Percentiles rank a stretch among this genome's conserved stretches.
These are phyloP conservation scores for Saksenaea vasiformis DNA, from an alignment of 371 early-diverging fungal genomes.

Conservation along the genomic window DNA sequence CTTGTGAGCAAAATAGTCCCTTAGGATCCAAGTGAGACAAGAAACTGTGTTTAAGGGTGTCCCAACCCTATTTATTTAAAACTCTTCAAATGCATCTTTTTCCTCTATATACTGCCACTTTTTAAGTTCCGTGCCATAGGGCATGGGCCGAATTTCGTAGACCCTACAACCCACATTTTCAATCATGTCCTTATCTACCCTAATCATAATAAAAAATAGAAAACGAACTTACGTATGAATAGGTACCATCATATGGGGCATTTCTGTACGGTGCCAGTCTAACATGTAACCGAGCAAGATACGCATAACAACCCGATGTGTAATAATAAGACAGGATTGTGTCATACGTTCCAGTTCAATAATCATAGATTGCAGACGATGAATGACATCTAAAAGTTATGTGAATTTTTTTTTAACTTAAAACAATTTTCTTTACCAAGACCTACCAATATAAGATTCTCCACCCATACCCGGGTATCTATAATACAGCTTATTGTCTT, in stretches of 20 bases:
- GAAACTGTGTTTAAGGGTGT: no score
- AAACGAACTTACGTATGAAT: constrained; percentile 52
- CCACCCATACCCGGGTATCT: constrained; percentile 88
- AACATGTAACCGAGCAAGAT: constrained; percentile 77
- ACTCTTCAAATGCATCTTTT: constrained; percentile 51
- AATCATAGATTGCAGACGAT: constrained; percentile 79
- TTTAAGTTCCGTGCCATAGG: constrained; percentile 77
- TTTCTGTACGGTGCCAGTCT: constrained; percentile 70
- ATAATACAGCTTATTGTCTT: constrained; percentile 74
- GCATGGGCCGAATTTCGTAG: constrained; percentile 68
- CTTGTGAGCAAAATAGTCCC: no score
- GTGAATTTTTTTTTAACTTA: not conserved
- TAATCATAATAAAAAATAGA: constrained; percentile 15
- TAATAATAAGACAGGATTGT: constrained; percentile 72
- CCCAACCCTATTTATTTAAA: constrained; percentile 17
- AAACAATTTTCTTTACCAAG: not conserved
- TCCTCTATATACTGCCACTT: constrained; percentile 58
- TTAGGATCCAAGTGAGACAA: no score
- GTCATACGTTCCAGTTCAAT: constrained; percentile 86
- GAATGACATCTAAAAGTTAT: constrained; percentile 73
- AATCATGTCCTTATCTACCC: not conserved
- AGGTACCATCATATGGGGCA: constrained; percentile 63
- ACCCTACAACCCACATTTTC: constrained; percentile 23
- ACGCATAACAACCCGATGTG: constrained; percentile 74
- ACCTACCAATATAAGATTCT: constrained; percentile 67